Base-by-base conservation (phyloP, 2,329 filamentous ascomycete genomes). In the Stemphylium beticola region DNA sequence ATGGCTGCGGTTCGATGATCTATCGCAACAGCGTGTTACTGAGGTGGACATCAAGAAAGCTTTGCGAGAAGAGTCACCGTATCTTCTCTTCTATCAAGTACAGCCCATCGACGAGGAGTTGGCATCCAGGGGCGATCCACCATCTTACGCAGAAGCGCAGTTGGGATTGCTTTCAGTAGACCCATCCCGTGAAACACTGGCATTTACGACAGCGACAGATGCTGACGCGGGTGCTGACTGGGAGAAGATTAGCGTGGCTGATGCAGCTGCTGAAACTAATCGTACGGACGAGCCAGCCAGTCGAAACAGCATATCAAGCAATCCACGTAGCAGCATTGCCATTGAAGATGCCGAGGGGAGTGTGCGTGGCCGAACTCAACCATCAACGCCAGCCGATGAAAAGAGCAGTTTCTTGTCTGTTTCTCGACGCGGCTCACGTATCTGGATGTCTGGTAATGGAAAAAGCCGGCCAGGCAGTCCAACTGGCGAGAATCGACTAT, bases 31-130 rank as follows among this genome's bases (percentile, higher is more conserved):
- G 51, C 85, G 93, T 22, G 89, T 98, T 3, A 83, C 82, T 0
- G 83, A 89, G 49, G 87, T 97, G 43, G 86, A 96, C 66, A 89
- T 97, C 59, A 87, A 90, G 57, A 78, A 88, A 62, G 88, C 91
- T 0, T 78, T 98, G 44, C 88, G 86, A 62, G 84, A 89, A n/a
- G 93, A 97, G 73, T 96, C 92, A 73, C 93, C 95, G 0, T 98
- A 98, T 72, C 83, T 98, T 6, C 81, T 99, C 0, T 98, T 98
- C 75, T 99, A 97, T 69, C 93, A 97, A 74, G 91, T 98, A 36
- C 85, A 96, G 26, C 93, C 93, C 0, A 92, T 96, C 67, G 85
- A 91, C 26, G 90, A 93, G 51, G 83, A 89, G 59, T 75, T 77
- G n/a, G 72, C 73, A 41, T 58, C 61, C 10, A 60, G 72, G 55